Base-by-base conservation (phyloP, 2,329 filamentous ascomycete genomes). In the Ceratocystis cubensis region DNA sequence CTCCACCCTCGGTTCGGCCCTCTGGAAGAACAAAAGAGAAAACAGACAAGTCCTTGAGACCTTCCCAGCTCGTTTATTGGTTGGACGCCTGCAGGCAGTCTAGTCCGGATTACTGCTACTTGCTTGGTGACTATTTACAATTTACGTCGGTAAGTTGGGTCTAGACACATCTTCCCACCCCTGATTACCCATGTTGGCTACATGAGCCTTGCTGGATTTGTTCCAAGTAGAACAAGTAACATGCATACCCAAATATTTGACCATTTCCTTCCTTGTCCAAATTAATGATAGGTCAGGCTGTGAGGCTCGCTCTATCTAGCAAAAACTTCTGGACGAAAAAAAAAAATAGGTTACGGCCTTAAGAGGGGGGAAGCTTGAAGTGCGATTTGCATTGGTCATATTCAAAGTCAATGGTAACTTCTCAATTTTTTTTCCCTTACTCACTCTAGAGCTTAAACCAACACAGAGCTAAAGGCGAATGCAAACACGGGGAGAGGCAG, bases 1-100 rank as follows among this genome's bases (percentile, higher is more conserved):
- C 22, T n/a, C 48, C 22, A 53, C 48, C 48, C 30, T 59, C 56
- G 56, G 56, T 20, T 33, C 56, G 56, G 28, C 56, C 56, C 56
- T 59, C 56, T 20, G 13, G 15, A 30, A 33, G 3, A n/a, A 37
- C 20, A 37, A 59, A 20, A 20, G 13, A 15, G 20, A 37, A 17
- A 30, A 59, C 56, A 30, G 25, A n/a, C 8, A 25, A n/a, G 28
- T 4, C 30, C 33, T 59, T 20, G 17, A 59, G 56, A 37, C 56
- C 28, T n/a, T 59, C 25, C 28, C 56, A 30, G n/a, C 2, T 41
- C 56, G 33, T 59, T 30, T n/a, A 59, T 59, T 59, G 56, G 28
- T 8, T 30, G 56, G 28, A 15, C 28, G 33, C 15, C 56, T 59
- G 17, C 56, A 57, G 28, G 30, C 25, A 15, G 37, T 41, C 10